Evolutionary conservation across 192 early-diverging fungal genomes (phyloP), one percentile per base, ranked within the genome.

Genomic region (Umbelopsis sp.): DNA sequence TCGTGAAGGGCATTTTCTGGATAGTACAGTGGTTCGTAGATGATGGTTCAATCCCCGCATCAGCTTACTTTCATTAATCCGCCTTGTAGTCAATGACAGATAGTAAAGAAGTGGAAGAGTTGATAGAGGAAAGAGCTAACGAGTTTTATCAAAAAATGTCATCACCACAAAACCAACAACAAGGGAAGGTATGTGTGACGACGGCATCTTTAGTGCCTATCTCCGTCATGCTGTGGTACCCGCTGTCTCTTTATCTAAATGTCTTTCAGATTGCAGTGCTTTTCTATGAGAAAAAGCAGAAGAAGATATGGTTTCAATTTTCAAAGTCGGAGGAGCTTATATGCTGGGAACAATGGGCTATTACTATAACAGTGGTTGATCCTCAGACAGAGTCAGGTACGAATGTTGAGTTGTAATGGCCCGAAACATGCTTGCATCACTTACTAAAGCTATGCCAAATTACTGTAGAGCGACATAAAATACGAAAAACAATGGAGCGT

Each of bases 311-410:
- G 87, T 89, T 83, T 33, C 75, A 76, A 47, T 73, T 78, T 33
- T 77, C 81, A 16, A 86, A 82, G 68, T 80, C 82, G 1, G 83
- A 87, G 46, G 83, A 84, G 27, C 73, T 82, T 20, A 83, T 86
- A 10, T 88, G 86, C 58, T 89, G 87, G 87, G 87, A 89, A 68
- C 85, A 87, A 64, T 89, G 87, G 87, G 74, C 77, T 11, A 79
- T 89, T 22, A 84, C 83, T 21, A 77, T 89, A 48, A 81, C 73
- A 20, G 67, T 81, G 6, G 74, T 81, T 35, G 75, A 78, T 25
- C 80, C 82, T 49, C 69, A 76, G 37, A 80, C 76, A 20, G 87
- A 89, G 33, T 74, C 79, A 73, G 86, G 82, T 84, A 78, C 22
- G 27, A 66, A 45, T 11, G 2, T 64, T 33, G 22, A 6, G 7